Percentiles rank a stretch among this genome's conserved stretches.
Conservation (phyloP, 148 eudicot species). For the Amaranthus cruentus region DNA sequence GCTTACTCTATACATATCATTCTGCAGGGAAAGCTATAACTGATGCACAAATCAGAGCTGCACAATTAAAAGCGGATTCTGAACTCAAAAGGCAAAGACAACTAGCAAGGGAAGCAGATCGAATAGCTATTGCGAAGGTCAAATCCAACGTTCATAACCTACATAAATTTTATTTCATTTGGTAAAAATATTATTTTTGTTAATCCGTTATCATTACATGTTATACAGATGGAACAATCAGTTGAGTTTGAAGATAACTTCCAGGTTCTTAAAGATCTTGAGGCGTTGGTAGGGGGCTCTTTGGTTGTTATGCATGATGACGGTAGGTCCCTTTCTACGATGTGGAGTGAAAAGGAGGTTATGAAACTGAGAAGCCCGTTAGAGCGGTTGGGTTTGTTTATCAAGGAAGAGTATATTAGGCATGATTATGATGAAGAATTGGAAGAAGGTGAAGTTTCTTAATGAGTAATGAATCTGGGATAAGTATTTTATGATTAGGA, state of each 20-base stretch:
- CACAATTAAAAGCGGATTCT: conserved; percentile 33
- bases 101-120: conserved; percentile 56
- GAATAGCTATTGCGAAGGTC: conserved; percentile 65
- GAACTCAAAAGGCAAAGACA: conserved; percentile 46
- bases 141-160: conserved; percentile 16
- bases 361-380: conserved; percentile 35
- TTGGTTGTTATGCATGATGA: conserved; percentile 10
- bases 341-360: conserved; percentile 9
- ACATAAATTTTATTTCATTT: neutral
- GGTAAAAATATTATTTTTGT: neutral
- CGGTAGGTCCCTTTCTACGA: conserved; percentile 8
- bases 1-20: neutral
- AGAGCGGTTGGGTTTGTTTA: conserved; percentile 56
- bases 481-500: no score
- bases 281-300: conserved; percentile 35
- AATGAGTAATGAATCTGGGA: neutral
- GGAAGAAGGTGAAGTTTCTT: conserved; percentile 54
- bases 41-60: conserved; percentile 66
- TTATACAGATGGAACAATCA: conserved; percentile 67
- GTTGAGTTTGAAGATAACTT: conserved; percentile 52
- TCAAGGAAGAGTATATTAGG: conserved; percentile 45
- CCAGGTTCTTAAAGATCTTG: conserved; percentile 48
- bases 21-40: conserved; percentile 56
- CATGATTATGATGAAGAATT: conserved; percentile 44
- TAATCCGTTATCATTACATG: neutral